phyloP scores from a whole-genome alignment of 306 rosid species.

The Quercus mongolica region DNA sequence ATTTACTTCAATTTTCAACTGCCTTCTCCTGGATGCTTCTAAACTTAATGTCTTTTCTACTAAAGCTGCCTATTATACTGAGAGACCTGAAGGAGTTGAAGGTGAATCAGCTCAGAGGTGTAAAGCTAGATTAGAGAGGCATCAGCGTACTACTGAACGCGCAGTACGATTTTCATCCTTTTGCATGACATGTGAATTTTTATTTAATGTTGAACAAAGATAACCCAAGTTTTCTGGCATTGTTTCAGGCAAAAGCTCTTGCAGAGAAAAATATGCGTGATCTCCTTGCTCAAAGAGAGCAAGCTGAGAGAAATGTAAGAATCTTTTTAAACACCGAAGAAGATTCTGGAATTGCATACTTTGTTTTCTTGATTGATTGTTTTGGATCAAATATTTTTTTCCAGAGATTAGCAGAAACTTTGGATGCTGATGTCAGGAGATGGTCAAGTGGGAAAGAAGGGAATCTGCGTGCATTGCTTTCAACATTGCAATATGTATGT shows the following conservation, averaged over 20 bases:
- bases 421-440: conserved; percentile 93
- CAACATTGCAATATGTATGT: conserved; percentile 98
- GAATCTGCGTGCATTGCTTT: conserved; percentile 92
- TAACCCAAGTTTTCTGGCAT: conserved; percentile 30
- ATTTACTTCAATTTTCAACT: conserved; percentile 6
- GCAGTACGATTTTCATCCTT: conserved; percentile 61
- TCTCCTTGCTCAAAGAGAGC: conserved; percentile 82
- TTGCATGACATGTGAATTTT: neutral
- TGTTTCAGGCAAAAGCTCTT: conserved; percentile 82
- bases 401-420: conserved; percentile 92
- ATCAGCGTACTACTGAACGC: conserved; percentile 87
- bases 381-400: conserved; percentile 32
- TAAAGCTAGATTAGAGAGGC: conserved; percentile 93
- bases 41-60: conserved; percentile 20
- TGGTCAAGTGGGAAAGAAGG: conserved; percentile 99
- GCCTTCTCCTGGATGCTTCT: conserved; percentile 21
- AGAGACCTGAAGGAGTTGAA: conserved; percentile 62
- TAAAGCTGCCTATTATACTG: conserved; percentile 49
- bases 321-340: neutral
- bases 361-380: conserved; percentile 23
- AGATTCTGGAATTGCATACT: conserved; percentile 3
- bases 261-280: conserved; percentile 88
- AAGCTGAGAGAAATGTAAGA: conserved; percentile 80
- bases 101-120: conserved; percentile 94
- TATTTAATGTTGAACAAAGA: conserved; percentile 9